Evolutionary conservation across 2,329 filamentous ascomycete species (phyloP).

Genomic region (Xylariomycetidae sp.): DNA sequence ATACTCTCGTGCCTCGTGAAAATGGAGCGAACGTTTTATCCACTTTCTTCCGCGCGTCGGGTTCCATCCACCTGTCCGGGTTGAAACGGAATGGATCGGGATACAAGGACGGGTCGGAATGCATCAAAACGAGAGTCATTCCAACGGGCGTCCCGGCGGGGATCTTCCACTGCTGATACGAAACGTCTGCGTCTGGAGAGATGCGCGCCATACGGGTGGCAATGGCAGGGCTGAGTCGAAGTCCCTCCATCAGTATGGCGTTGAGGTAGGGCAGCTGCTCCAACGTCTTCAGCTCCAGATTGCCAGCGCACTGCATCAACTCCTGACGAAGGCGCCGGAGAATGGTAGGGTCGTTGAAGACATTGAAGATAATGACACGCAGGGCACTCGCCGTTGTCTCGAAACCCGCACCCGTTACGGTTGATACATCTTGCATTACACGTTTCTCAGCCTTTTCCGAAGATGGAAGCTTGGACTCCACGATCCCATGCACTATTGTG

Average conservation of each 20-base stretch:
- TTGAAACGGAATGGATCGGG: conserved; percentile 14
- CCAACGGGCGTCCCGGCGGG: conserved; percentile 21
- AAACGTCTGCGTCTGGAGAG: conserved; percentile 25
- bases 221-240: conserved; percentile 37
- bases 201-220: conserved; percentile 35
- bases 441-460: conserved; percentile 9
- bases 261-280: conserved; percentile 32
- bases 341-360: conserved; percentile 11
- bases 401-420: conserved; percentile 10
- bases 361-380: conserved; percentile 10
- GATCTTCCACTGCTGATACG: conserved; percentile 18
- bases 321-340: conserved; percentile 9
- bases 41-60: conserved; percentile 3
- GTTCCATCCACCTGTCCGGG: conserved; percentile 24
- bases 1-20: conserved; percentile 15
- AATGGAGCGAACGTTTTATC: conserved; percentile 21
- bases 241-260: conserved; percentile 37
- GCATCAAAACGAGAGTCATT: conserved; percentile 20
- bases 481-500: conserved; percentile 11
- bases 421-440: conserved; percentile 8
- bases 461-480: conserved; percentile 7
- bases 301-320: conserved; percentile 1
- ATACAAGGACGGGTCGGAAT: conserved; percentile 17
- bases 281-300: conserved; percentile 4
- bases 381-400: conserved; percentile 11